Evolutionary conservation across 495 filamentous ascomycete genomes (phyloP).

Genomic region (Patellaria atrata): DNA sequence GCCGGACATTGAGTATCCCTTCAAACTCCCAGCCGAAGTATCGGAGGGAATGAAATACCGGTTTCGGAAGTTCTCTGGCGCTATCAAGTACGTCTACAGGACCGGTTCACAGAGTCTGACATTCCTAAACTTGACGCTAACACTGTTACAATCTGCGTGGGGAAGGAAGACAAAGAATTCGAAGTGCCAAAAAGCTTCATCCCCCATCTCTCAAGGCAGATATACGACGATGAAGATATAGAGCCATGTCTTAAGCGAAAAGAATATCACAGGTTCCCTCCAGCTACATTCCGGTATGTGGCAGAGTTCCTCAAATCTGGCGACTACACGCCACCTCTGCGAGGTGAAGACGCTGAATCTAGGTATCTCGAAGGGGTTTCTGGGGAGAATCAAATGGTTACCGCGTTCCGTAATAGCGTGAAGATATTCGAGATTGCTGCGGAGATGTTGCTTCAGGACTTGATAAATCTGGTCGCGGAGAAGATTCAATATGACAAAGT

Average conservation of each 20-base stretch:
- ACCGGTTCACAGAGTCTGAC: not conserved
- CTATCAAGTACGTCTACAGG: no score
- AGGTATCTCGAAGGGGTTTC: no score
- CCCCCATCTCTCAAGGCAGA: not conserved
- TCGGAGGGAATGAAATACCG: no score
- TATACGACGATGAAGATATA: not conserved
- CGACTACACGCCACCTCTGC: not conserved
- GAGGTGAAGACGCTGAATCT: not conserved
- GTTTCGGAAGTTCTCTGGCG: no score
- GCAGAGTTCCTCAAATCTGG: not conserved
- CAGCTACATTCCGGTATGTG: not conserved
- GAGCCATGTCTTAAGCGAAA: not conserved
- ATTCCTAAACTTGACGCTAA: not conserved
- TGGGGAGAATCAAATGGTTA: no score
- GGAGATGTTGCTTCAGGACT: constrained; percentile 6
- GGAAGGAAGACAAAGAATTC: not conserved
- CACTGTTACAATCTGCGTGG: constrained; percentile 1
- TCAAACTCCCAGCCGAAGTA: no score
- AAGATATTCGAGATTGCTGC: constrained; percentile 7
- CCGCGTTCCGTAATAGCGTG: constrained; percentile 1
- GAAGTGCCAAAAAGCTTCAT: not conserved
- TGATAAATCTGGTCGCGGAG: constrained; percentile 7
- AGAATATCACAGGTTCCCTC: not conserved
- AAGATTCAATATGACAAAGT: no score
- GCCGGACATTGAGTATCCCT: no score